Conservation (phyloP, 257 asterid species). For the Scutellaria barbata region DNA sequence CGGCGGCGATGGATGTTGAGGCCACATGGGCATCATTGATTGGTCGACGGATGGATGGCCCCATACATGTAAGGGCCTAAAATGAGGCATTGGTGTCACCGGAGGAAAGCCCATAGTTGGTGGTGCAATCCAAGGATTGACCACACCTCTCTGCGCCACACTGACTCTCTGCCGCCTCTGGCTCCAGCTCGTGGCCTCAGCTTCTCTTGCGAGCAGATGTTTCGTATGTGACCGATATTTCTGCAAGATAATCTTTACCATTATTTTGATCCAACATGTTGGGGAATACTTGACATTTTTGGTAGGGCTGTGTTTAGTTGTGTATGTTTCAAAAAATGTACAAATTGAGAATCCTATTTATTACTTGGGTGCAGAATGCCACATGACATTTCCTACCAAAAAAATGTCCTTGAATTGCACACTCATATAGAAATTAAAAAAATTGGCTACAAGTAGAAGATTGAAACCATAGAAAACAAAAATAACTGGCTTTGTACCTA, state of each 20-base stretch:
- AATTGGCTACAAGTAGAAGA: too few relatives aligned
- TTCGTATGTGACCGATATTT: constrained; percentile 81
- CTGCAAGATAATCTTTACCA: constrained; percentile 42
- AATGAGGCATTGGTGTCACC: constrained; percentile 44
- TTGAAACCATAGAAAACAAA: too few relatives aligned
- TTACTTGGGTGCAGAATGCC: too few relatives aligned
- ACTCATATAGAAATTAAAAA: too few relatives aligned
- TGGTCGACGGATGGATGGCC: constrained; percentile 83
- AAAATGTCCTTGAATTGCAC: too few relatives aligned
- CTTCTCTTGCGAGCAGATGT: constrained; percentile 78
- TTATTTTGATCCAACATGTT: not conserved
- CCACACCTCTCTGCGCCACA: constrained; percentile 50
- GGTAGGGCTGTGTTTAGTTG: too few relatives aligned
- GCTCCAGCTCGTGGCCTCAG: constrained; percentile 71
- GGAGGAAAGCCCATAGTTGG: constrained; percentile 71
- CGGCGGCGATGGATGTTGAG: constrained; percentile 53
- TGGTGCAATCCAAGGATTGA: constrained; percentile 49
- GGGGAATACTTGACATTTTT: too few relatives aligned
- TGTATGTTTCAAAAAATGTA: too few relatives aligned
- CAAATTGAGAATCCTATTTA: too few relatives aligned
- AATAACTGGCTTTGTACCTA: too few relatives aligned
- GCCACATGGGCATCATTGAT: constrained; percentile 66
- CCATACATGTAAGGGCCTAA: constrained; percentile 88
- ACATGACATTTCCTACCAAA: too few relatives aligned
- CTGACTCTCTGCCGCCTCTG: constrained; percentile 52